Base-by-base conservation (phyloP, 2,329 filamentous ascomycete species). In the Beauveria bassiana region DNA sequence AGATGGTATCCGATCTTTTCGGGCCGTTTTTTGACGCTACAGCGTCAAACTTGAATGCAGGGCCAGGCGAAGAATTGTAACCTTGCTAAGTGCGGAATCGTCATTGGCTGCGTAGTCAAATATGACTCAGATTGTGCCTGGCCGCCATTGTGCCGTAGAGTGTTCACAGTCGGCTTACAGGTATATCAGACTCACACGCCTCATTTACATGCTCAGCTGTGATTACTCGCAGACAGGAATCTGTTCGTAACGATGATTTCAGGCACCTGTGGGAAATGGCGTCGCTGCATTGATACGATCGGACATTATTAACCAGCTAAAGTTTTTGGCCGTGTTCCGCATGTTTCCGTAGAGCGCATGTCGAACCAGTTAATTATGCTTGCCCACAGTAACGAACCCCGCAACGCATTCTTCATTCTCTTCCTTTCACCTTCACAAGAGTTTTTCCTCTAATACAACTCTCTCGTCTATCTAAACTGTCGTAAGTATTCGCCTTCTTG, bases 291-390 rank as follows among this genome's bases (percentile, higher is more conserved):
- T 43, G 24, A 20, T 40, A 60, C 28, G 38, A 28, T 47, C 50
- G n/a, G 58, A 26, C 26, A 55, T 43, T 4, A 22, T 38, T 45
- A 56, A 8, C 22, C 43, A 56, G 52, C 59, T 50, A 61, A 61
- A 22, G 31, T 61, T 61, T 50, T 50, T 52, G 51, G 6, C 22
- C 28, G 20, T 22, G 52, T 61, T 61, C 59, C 59, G 59, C 59
- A 61, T 61, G 59, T 61, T 61, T 56, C 59, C 59, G 59, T 61
- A n/a, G 59, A 56, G 42, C 24, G 28, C 9, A 43, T 40, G 40
- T 60, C 38, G 50, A 61, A n/a, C 42, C 42, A 54, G 26, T 55
- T 34, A 49, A 16, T 47, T 61, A 43, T 24, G 52, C 24, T 51
- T 50, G 50, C 34, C 43, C 43, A 16, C 12, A 43, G 43, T 38